A percentile compares a stretch with the other conserved stretches of the same genome.
phyloP scores from a whole-genome alignment of 371 early-diverging fungal species.

The Mucor ambiguus region DNA sequence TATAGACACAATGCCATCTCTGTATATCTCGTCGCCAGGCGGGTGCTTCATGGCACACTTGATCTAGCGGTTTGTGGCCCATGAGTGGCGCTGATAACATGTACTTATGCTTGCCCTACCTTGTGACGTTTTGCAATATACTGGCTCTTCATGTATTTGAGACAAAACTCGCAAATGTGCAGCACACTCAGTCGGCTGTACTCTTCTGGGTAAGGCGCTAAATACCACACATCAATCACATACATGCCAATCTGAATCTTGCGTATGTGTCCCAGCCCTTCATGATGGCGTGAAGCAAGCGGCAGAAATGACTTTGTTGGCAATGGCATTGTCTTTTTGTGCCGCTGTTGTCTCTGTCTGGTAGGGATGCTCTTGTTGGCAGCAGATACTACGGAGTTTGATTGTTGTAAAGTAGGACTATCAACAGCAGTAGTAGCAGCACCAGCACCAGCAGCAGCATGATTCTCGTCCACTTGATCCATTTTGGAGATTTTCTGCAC shows the following conservation, averaged over 20 bases:
- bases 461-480: background rate
- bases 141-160: constrained; percentile 90
- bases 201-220: constrained; percentile 98
- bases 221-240: constrained; percentile 96
- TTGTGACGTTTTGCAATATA: constrained; percentile 73
- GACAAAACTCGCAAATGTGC: constrained; percentile 97
- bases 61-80: constrained; percentile 56
- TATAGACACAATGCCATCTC: constrained; percentile 83
- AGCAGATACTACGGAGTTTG: constrained; percentile 12
- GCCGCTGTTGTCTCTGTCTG: background rate
- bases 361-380: background rate
- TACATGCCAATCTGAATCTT: constrained; percentile 69
- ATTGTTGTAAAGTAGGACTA: constrained; percentile 6
- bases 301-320: constrained; percentile 26
- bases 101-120: background rate
- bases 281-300: constrained; percentile 9
- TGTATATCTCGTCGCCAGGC: constrained; percentile 99
- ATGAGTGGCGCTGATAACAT: constrained; percentile 35
- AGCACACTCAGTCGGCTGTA: constrained; percentile 71
- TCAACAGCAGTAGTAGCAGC: background rate
- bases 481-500: background rate
- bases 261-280: constrained; percentile 16
- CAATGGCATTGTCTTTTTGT: background rate
- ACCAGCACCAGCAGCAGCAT: background rate
- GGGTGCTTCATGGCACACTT: constrained; percentile 91